Evolutionary conservation across 495 filamentous ascomycete genomes (phyloP).

Genomic region (Platismatia glauca): DNA sequence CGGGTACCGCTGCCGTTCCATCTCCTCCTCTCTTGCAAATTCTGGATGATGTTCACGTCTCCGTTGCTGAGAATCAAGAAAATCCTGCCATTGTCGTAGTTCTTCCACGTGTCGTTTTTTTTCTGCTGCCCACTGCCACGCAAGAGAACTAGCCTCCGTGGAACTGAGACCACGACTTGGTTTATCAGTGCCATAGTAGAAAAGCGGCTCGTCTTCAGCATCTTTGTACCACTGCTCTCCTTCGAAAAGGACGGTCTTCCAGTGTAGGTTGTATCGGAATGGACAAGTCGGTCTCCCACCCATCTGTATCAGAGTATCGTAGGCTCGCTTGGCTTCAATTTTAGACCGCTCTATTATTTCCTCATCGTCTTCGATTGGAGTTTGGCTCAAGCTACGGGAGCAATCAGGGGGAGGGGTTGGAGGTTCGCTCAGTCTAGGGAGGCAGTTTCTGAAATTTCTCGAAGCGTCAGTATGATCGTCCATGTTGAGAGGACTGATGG

Average conservation of each 20-base stretch:
- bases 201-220: not conserved
- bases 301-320: not conserved
- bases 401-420: not conserved
- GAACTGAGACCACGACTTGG: not conserved
- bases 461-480: constrained; percentile 1
- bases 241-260: not conserved
- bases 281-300: not conserved
- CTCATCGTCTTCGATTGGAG: not conserved
- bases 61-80: not conserved
- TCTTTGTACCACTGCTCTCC: not conserved
- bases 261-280: not conserved
- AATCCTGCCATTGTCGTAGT: not conserved
- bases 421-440: not conserved
- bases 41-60: not conserved
- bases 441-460: constrained; percentile 6
- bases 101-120: not conserved
- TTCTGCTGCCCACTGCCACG: not conserved
- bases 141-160: not conserved
- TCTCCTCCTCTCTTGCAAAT: not conserved
- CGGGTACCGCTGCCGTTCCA: not conserved
- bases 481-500: constrained; percentile 2
- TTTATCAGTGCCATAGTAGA: not conserved
- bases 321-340: not conserved
- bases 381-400: not conserved
- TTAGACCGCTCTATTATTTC: not conserved